Evolutionary conservation across 2,329 filamentous ascomycete genomes (phyloP), one percentile per base, ranked within the genome.

Genomic region (Nannizzia gypsea): DNA sequence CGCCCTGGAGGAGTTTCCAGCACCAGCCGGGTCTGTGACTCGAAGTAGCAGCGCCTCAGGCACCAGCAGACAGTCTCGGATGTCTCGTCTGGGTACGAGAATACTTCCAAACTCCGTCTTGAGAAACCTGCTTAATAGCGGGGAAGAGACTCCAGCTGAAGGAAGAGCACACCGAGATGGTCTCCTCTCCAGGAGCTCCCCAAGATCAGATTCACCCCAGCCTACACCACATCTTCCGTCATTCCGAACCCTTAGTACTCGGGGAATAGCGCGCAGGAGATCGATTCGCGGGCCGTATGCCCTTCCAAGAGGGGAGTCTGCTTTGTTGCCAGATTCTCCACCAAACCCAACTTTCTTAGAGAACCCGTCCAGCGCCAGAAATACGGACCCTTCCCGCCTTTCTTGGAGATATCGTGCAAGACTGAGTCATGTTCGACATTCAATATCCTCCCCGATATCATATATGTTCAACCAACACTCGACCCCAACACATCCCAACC

Each of bases 61-160:
- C 58, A 67, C 71, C 36, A 71, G 74, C 64, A 71, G 75, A 61
- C 75, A 74, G 61, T 78, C 76, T 3, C 72, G 76, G 13, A 76
- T 79, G 72, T 78, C 76, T 57, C 70, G 77, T 42, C 66, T 79
- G 48, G 75, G 76, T 13, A 77, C 77, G 20, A 71, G 76, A 61
- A 71, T 79, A 28, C 64, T 78, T n/a, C 76, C 77, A 38, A 75
- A 77, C 60, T 73, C 73, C 11, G 74, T 76, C 15, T 73, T 74
- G 26, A 71, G 75, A 59, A 73, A 73, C 3, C 67, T 77, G 31
- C 67, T 77, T 6, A 76, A 67, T 61, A 77, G 75, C 60, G 72
- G 76, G 62, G 75, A 77, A 62, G 76, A 77, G 63, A 76, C 76
- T 6, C 70, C 70, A 1, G 75, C 71, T 15, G 76, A 78, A 64